Conservation (phyloP, 768 basidiomycete genomes). For the Mycena metata region DNA sequence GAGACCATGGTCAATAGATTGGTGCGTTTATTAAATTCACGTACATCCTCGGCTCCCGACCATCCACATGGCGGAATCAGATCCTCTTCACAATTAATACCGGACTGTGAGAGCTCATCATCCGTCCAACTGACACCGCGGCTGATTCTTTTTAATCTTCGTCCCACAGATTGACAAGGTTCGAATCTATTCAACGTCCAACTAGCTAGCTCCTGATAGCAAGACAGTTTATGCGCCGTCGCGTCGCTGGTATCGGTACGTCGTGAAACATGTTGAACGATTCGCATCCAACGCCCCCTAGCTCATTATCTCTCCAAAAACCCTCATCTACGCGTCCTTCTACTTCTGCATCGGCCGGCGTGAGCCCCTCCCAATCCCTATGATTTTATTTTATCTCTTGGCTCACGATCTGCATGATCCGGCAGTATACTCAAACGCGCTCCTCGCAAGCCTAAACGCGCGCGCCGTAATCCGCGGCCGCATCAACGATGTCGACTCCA, state of each 20-base stretch:
- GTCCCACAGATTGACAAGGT: constrained; percentile 53
- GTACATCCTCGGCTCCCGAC: neutral
- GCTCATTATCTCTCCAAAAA: constrained; percentile 44
- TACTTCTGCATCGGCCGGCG: constrained; percentile 52
- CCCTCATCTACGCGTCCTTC: constrained; percentile 49
- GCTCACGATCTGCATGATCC: no score
- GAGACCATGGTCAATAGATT: constrained; percentile 67
- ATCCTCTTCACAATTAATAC: constrained; percentile 71
- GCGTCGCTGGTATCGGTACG: constrained; percentile 62
- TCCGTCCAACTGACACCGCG: neutral
- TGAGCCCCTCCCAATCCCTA: no score
- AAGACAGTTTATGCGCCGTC: constrained; percentile 58
- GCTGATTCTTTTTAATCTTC: constrained; percentile 19
- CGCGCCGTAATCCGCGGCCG: constrained; percentile 32
- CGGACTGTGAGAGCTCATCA: constrained; percentile 52
- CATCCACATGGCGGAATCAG: constrained; percentile 40
- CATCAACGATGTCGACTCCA: constrained; percentile 37
- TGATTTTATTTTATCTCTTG: no score
- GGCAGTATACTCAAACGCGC: constrained; percentile 49
- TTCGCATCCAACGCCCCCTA: constrained; percentile 17
- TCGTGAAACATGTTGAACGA: neutral
- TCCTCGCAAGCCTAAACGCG: constrained; percentile 42
- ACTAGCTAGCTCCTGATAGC: neutral
- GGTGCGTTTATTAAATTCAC: constrained; percentile 42
- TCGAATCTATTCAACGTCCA: neutral